These are phyloP conservation scores for Schizosaccharomyces cryophilus DNA, from an alignment of 805 yeast genomes.

Conservation along the genomic window DNA sequence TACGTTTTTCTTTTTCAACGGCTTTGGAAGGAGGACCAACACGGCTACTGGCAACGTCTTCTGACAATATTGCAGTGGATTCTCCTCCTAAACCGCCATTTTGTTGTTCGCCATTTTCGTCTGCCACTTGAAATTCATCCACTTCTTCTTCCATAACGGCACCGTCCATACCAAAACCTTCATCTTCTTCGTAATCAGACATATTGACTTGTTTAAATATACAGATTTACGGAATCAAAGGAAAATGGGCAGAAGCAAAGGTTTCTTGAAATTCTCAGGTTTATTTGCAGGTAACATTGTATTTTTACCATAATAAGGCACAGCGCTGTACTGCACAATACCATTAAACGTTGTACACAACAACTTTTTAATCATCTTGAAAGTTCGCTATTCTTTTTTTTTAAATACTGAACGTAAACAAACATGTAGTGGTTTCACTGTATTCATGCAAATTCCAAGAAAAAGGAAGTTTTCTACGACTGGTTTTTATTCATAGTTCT, in stretches of 20 bases:
- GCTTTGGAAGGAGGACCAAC: constrained; percentile 39
- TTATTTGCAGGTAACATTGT: too few relatives aligned
- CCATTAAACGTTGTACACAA: too few relatives aligned
- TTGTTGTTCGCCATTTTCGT: background rate
- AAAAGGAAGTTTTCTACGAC: too few relatives aligned
- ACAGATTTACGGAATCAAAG: background rate
- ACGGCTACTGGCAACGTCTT: constrained; percentile 20
- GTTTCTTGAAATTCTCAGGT: background rate
- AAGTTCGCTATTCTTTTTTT: too few relatives aligned
- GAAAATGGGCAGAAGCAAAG: background rate
- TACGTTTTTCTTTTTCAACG: constrained; percentile 65
- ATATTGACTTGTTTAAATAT: background rate
- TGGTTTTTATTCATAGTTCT: too few relatives aligned
- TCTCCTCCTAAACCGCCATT: background rate
- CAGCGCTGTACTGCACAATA: too few relatives aligned
- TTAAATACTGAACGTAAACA: too few relatives aligned
- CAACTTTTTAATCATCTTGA: too few relatives aligned
- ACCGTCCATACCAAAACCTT: background rate
- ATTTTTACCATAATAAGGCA: too few relatives aligned
- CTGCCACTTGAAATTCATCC: background rate
- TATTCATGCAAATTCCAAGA: too few relatives aligned
- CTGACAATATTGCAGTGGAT: constrained; percentile 10
- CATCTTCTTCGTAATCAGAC: constrained; percentile 1
- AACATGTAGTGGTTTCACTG: too few relatives aligned
- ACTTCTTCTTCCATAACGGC: background rate